These are phyloP conservation scores for Botrytis fabae DNA, from an alignment of 2,329 filamentous ascomycete species.

Conservation along the genomic window DNA sequence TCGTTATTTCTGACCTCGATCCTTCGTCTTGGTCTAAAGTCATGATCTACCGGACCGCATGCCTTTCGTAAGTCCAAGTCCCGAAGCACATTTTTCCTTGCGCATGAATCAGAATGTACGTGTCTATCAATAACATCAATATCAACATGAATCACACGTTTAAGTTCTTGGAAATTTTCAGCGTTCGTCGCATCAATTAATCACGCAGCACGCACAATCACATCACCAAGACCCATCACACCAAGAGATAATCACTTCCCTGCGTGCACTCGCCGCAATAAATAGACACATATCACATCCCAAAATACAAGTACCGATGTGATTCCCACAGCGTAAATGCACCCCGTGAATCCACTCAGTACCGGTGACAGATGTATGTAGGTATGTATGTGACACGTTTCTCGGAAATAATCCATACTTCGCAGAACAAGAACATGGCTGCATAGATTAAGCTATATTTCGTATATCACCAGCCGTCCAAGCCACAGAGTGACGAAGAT, in stretches of 20 bases:
- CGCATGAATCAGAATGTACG: background rate
- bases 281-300: background rate
- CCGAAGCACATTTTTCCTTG: background rate
- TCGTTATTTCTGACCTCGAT: background rate
- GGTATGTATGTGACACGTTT: background rate
- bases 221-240: slow-evolving; percentile 1
- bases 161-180: background rate
- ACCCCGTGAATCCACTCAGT: slow-evolving; percentile 9
- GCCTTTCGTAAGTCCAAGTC: background rate
- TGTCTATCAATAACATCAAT: background rate
- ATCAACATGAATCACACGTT: background rate
- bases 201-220: background rate
- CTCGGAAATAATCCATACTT: background rate
- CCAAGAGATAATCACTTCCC: background rate
- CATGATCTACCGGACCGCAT: background rate
- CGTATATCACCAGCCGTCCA: background rate
- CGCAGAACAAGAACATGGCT: background rate
- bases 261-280: background rate
- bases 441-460: background rate
- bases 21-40: background rate
- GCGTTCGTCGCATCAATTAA: background rate
- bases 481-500: background rate
- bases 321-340: background rate
- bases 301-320: background rate
- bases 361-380: background rate